A percentile compares a stretch with the other conserved stretches of the same genome.
These are phyloP conservation scores for Cochlearia excelsa DNA, from an alignment of 345 rosid species.

Conservation along the genomic window DNA sequence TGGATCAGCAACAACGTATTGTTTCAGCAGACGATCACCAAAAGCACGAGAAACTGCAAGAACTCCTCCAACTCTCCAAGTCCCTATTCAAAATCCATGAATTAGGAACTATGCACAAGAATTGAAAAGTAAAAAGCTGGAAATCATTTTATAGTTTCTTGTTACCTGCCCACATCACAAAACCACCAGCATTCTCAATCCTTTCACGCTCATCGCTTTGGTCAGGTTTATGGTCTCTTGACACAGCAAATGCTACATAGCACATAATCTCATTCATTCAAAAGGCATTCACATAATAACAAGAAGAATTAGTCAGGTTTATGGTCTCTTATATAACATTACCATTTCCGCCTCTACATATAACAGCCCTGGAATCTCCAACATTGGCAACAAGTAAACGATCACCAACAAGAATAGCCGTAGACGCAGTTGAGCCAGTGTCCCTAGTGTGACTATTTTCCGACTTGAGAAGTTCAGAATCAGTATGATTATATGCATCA, in stretches of 20 bases:
- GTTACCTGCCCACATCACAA: conserved; percentile 99
- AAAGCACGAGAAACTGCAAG: conserved; percentile 99
- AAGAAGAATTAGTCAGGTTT: too few species aligned
- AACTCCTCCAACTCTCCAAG: conserved; percentile 99
- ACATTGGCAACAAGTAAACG: conserved; percentile 96
- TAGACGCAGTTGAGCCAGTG: conserved; percentile 99
- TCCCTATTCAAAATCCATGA: conserved; percentile 48
- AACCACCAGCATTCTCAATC: conserved; percentile 98
- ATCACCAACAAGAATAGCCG: conserved; percentile 88
- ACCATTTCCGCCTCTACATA: conserved; percentile 92
- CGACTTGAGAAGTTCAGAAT: conserved; percentile 85
- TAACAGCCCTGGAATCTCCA: conserved; percentile 98
- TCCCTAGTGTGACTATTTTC: conserved; percentile 85
- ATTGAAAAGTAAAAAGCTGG: background rate
- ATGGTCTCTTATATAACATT: background rate
- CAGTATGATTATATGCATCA: conserved; percentile 89
- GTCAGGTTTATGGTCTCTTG: conserved; percentile 98
- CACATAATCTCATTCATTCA: background rate
- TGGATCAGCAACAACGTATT: conserved; percentile 98
- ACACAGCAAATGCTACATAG: conserved; percentile 78
- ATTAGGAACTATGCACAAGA: background rate
- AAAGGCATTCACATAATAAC: background rate
- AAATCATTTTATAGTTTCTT: conserved; percentile 8
- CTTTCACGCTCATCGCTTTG: conserved; percentile 97
- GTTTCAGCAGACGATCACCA: conserved; percentile 93